Evolutionary conservation across 306 rosid genomes (phyloP).

Genomic region (Nissolia schottii): DNA sequence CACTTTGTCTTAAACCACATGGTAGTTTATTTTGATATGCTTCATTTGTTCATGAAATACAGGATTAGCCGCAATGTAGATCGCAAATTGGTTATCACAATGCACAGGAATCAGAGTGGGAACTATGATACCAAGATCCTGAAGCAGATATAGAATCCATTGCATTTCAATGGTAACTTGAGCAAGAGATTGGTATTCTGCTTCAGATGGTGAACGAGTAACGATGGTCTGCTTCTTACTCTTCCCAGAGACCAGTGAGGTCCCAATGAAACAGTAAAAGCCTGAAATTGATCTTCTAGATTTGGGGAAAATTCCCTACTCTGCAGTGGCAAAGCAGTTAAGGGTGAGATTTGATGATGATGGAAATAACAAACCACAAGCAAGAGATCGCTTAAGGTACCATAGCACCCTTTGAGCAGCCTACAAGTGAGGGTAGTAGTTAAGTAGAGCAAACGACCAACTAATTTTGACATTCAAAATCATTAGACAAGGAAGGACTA

Average conservation of each 20-base stretch:
- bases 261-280: not conserved
- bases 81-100: not conserved
- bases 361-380: not conserved
- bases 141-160: not conserved
- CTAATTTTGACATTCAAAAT: no score
- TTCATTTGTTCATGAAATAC: not conserved
- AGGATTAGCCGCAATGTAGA: not conserved
- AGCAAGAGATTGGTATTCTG: not conserved
- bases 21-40: not conserved
- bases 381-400: not conserved
- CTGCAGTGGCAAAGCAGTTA: accelerated
- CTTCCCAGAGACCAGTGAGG: not conserved
- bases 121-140: not conserved
- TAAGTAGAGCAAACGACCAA: not conserved
- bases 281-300: not conserved
- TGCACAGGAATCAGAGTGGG: not conserved
- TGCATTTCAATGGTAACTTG: not conserved
- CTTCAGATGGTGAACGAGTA: not conserved
- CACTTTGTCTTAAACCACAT: no score
- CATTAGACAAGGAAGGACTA: not conserved
- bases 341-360: no score
- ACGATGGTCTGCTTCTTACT: not conserved
- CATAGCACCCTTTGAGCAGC: not conserved
- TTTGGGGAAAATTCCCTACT: not conserved
- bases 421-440: not conserved